A percentile compares a stretch with the other conserved stretches of the same genome.
Evolutionary conservation across 1,139 yeast species (phyloP).

Genomic region (Hansenula sp.): DNA sequence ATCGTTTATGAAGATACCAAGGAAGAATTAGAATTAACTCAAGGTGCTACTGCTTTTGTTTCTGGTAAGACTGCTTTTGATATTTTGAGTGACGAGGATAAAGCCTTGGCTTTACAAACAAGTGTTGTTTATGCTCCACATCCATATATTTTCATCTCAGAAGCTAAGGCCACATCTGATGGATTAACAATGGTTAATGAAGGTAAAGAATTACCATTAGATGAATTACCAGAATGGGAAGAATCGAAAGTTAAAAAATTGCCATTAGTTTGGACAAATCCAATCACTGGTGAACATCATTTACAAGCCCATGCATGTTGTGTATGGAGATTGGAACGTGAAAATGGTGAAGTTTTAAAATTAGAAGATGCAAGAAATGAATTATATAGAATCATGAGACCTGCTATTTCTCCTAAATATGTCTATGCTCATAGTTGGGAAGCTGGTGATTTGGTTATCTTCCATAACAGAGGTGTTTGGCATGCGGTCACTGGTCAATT

Average conservation of each 20-base stretch:
- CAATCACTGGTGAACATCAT: constrained; percentile 79
- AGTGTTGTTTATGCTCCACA: constrained; percentile 88
- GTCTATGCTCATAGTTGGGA: constrained; percentile 82
- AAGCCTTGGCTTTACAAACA: constrained; percentile 68
- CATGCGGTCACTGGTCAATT: constrained; percentile 90
- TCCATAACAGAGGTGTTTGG: constrained; percentile 85
- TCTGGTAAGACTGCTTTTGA: constrained; percentile 77
- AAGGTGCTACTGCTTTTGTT: constrained; percentile 86
- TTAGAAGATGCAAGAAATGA: constrained; percentile 70
- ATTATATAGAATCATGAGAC: constrained; percentile 72
- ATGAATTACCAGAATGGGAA: constrained; percentile 79
- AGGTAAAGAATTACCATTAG: constrained; percentile 62
- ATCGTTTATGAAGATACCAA: constrained; percentile 66
- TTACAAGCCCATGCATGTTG: constrained; percentile 88
- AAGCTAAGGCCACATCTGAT: constrained; percentile 77
- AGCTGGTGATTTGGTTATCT: constrained; percentile 79
- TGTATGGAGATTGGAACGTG: constrained; percentile 59
- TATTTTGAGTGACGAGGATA: constrained; percentile 60
- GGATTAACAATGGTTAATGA: constrained; percentile 85
- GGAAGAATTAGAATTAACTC: constrained; percentile 62
- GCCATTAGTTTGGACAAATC: constrained; percentile 91
- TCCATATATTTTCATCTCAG: constrained; percentile 80
- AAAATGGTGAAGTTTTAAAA: constrained; percentile 54
- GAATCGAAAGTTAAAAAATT: constrained; percentile 66
- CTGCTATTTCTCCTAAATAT: constrained; percentile 71